Evolutionary conservation across 2,329 filamentous ascomycete genomes (phyloP), one percentile per base, ranked within the genome.

Genomic region (Davidsoniella neocaledoniae): DNA sequence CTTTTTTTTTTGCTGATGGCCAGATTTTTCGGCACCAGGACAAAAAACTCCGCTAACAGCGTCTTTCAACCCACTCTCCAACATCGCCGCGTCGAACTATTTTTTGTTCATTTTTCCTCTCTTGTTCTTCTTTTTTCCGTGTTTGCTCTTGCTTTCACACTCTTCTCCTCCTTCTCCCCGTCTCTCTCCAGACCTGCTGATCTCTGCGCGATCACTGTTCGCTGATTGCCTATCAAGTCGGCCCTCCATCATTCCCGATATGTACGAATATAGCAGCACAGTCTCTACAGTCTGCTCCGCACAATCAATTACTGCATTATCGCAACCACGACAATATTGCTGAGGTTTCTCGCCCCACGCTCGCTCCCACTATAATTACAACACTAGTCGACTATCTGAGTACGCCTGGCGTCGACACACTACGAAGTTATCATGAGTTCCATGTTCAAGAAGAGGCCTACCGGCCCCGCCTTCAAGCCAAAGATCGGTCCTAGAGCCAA

Each of bases 381-480:
- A 29, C 39, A 14, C 16, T 29, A 10, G 36, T 17, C 43, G 43
- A 37, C 23, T 14, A 45, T 29, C 36, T 14, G 16, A 17, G 16
- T 12, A 12, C 14, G 16, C 7, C 17, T 3, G n/a, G 5, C 21
- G 21, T 45, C 16, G 16, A 45, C 21, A 33, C 12, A 33, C 23
- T 16, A 14, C 16, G 14, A 45, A 14, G 6, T 52, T 66, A 70
- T 65, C 57, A 81, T 83, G 69, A 77, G 73, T 65, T 74, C 71
- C 53, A 81, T 81, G 66, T 72, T 81, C 63, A 83, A 83, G 66
- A 83, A 84, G 64, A 68, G 71, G 57, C 71, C 68, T 59, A 46
- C 23, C 43, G 70, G 71, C 57, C 66, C 71, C 52, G 70, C 70
- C 66, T 85, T 86, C 66, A 83, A 83, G 61, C 81, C 81, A 42